phyloP scores from a whole-genome alignment of 176 grass and related monocot genomes.

The Miscanthus lutarioriparius region DNA sequence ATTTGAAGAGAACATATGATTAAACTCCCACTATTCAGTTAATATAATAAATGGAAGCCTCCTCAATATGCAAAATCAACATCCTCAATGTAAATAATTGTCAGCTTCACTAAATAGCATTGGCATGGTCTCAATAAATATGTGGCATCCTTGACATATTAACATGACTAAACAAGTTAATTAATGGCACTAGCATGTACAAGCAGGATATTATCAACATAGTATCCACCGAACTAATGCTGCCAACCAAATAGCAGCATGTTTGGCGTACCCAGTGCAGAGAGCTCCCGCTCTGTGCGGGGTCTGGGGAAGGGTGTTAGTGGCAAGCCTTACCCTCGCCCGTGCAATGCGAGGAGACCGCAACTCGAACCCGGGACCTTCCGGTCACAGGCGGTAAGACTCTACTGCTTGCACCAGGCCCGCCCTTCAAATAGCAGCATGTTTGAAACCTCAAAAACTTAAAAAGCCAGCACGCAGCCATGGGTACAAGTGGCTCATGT shows the following conservation, averaged over 20 bases:
- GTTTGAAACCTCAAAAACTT: neutral
- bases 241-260: constrained; percentile 35
- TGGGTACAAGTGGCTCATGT: neutral
- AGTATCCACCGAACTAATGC: constrained; percentile 34
- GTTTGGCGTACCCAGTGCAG: too few relatives aligned
- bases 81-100: neutral
- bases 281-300: too few relatives aligned
- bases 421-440: constrained; percentile 37
- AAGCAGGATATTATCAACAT: constrained; percentile 17
- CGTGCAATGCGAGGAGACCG: too few relatives aligned
- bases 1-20: constrained; percentile 22
- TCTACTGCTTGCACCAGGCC: too few relatives aligned
- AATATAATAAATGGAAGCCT: constrained; percentile 18
- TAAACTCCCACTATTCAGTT: constrained; percentile 15
- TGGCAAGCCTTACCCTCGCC: too few relatives aligned
- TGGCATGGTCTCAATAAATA: neutral
- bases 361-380: too few relatives aligned
- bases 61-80: neutral
- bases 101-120: constrained; percentile 3
- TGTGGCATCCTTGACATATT: constrained; percentile 3
- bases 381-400: too few relatives aligned
- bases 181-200: constrained; percentile 27
- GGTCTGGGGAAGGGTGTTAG: too few relatives aligned
- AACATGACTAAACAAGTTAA: neutral
- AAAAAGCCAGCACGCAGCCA: neutral